Evolutionary conservation across 768 basidiomycete genomes (phyloP), one percentile per base, ranked within the genome.

Genomic region (Phanerochaete carnosa): DNA sequence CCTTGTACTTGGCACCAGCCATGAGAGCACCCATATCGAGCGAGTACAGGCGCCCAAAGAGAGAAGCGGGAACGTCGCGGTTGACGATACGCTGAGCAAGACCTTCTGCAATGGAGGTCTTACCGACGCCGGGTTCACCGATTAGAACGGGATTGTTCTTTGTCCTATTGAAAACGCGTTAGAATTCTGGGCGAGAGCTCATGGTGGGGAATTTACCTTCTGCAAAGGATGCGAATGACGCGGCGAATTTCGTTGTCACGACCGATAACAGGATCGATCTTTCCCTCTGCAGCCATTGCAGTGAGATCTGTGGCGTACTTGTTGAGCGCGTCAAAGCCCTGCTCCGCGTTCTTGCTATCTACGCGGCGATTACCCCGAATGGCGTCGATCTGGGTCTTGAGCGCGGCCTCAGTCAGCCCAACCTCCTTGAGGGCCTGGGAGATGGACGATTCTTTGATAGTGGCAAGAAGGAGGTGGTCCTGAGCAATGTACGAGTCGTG

Each of bases 71-170:
- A 7, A 95, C 93, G 74, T 98, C 95, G 52, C 94, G 87, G 66
- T 95, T 94, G 67, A 97, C 86, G 62, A 98, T 96, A 49, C 96
- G 87, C 70, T 96, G 95, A 0, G 96, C 95, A 6, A 99, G 86
- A 43, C 94, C 95, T 79, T 99, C 96, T 6, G 88, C 94, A 56
- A 98, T 92, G 25, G 94, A 86, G 0, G 95, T 97, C 77, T 99
- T 99, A 3, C 96, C 96, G 25, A 96, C 94, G 72, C 96, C 91
- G 50, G 91, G 92, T 74, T 93, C 94, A 62, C 95, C 95, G 66
- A 98, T 94, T 26, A 98, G 85, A 43, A 97, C 93, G n/a, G 96
- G 94, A 68, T 96, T 97, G 70, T 95, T 95, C 74, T 98, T 98
- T 2, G 94, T 97, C 70, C 95, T 90, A 57, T n/a, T 3, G 26